Evolutionary conservation across 1,284 basidiomycete genomes (phyloP), one percentile per base, ranked within the genome.

Genomic region (Sanghuangporus baumii): DNA sequence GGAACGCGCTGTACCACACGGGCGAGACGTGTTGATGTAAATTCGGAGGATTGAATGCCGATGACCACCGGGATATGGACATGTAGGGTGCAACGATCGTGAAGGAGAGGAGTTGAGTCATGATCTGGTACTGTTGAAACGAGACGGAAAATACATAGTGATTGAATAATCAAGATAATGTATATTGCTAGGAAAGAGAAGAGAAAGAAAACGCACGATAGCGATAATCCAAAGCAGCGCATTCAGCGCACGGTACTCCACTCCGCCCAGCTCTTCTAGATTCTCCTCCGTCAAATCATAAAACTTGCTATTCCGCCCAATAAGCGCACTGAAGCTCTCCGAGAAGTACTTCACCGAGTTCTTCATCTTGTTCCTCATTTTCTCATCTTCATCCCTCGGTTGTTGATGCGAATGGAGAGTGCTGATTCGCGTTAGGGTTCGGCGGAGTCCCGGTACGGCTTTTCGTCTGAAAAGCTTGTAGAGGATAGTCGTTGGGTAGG

Each of bases 241-340:
- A 65, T 87, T 88, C 60, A 97, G 75, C 1, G 91, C 94, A 18
- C 94, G 84, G 71, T 94, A 98, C 74, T 99, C 96, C 14, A 97
- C 91, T 5, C 96, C 96, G 7, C 95, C 95, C 4, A 98, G 78
- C 74, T 98, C 94, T 66, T 96, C 91, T 67, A 93, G 79, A 70
- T 98, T 90, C 59, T 93, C 91, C 41, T 85, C 82, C 0, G 88
- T 92, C 58, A 98, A 75, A 41, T 83, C 78, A 55, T 86, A 83
- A 72, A 99, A 98, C 18, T 83, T 79, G 20, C 93, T 96, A 73
- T 98, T 98, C 59, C 90, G 80, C 0, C 92, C 92, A 3, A 96
- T 93, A 9, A 85, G 76, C 0, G 91, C 90, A 47, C 91, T 85
- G 72, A 98, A 98, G 31, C 31, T 36, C 16, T 54, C 52, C 2